These are phyloP conservation scores for Trichosporon coremiiforme DNA, from an alignment of 1,284 basidiomycete species.

Conservation along the genomic window DNA sequence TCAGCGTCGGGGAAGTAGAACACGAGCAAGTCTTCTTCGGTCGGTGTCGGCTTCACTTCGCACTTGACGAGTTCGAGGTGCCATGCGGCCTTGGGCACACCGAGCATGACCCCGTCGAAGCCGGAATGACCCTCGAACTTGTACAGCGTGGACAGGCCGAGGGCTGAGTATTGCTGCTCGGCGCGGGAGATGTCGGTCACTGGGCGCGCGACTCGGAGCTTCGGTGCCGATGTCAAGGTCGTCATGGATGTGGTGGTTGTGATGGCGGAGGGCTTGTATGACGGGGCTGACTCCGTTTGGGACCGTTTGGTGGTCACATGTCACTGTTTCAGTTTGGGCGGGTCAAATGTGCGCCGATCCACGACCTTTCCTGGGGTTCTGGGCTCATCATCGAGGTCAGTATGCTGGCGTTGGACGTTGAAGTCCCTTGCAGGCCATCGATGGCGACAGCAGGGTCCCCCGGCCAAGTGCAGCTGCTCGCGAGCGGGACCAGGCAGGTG, in stretches of 20 bases:
- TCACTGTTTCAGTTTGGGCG: background rate
- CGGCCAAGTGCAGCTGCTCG: no score
- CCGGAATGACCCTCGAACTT: slow-evolving; percentile 18
- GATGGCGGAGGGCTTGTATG: background rate
- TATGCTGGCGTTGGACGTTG: no score
- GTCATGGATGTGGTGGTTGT: background rate
- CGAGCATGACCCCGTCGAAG: slow-evolving; percentile 28
- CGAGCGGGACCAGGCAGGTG: no score
- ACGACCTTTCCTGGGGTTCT: no score
- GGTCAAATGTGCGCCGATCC: no score
- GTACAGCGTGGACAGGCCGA: slow-evolving; percentile 14
- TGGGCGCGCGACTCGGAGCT: slow-evolving; percentile 26
- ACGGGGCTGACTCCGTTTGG: background rate
- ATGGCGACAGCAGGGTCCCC: no score
- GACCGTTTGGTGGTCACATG: background rate
- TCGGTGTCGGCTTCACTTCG: slow-evolving; percentile 9
- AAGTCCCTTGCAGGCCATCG: no score
- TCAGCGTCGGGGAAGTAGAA: slow-evolving; percentile 22
- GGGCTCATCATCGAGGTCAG: no score
- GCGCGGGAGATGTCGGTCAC: slow-evolving; percentile 21
- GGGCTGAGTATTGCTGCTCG: slow-evolving; percentile 8
- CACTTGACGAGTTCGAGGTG: slow-evolving; percentile 26
- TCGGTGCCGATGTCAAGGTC: background rate
- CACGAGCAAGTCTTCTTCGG: slow-evolving; percentile 26
- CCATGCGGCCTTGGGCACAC: slow-evolving; percentile 15